Evolutionary conservation across 1,139 yeast genomes (phyloP), one percentile per base, ranked within the genome.

Genomic region (Kodamaea arcana): DNA sequence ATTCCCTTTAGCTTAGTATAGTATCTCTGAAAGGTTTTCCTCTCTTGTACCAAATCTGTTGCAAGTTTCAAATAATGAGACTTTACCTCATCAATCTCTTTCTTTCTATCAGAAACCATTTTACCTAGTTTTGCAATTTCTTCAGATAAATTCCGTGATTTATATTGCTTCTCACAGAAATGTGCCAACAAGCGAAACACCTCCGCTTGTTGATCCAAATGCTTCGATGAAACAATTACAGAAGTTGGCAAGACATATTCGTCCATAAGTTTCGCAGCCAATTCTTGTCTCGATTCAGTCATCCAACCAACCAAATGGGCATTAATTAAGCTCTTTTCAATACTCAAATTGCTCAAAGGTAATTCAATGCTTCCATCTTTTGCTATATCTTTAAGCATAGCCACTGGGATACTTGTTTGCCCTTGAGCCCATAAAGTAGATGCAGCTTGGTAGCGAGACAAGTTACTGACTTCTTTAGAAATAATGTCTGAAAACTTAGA

Each of bases 141-240:
- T 10, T 69, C 74, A 25, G 57, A 62, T 12, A 72, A 51, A 2
- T 60, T 58, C 3, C 66, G 53, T 2, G 75, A 69, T 41, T 72
- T 70, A 30, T 75, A 62, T 47, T 85, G 94, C 6, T 62, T 60
- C 46, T 84, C 86, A 52, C 97, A 86, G 51, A 90, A 90, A 23
- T 69, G 65, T 0, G 90, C 97, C 47, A 84, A 72, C 3, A 69
- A 63, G 41, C 75, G 80, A 48, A 58, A 83, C 2, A 80, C 69
- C 24, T 62, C 57, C 0, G 83, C 73, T 35, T 51, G 35, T 42
- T 52, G 48, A 26, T 46, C 15, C 30, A 46, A 48, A 27, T 50
- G 45, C 17, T 50, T 37, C 9, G 54, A 45, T 0, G 34, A 32
- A 3, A 26, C 7, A 8, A 30, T 28, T 7, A 37, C 40, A 11